Evolutionary conservation across 1,284 basidiomycete genomes (phyloP).

Genomic region (Chalciporus sp.): DNA sequence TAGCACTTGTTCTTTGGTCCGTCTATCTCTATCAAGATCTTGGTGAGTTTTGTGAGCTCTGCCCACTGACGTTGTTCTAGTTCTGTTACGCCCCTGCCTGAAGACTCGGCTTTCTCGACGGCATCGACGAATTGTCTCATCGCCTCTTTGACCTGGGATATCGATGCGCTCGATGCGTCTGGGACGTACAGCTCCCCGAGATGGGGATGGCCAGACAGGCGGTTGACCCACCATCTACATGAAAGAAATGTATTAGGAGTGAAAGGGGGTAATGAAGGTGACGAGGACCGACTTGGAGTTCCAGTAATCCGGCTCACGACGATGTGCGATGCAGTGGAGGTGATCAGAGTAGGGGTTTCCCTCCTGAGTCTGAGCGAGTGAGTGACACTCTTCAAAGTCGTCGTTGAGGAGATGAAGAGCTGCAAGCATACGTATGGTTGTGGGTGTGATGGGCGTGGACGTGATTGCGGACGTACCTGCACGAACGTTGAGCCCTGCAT

Average conservation of each 20-base stretch:
- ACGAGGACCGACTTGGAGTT: conserved; percentile 21
- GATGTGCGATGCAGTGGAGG: conserved; percentile 28
- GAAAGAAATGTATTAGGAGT: conserved; percentile 1
- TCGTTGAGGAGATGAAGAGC: conserved; percentile 35
- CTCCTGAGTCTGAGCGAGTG: conserved; percentile 29
- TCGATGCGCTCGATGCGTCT: conserved; percentile 3
- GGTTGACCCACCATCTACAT: conserved; percentile 24
- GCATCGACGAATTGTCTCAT: conserved; percentile 16
- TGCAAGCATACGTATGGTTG: not conserved
- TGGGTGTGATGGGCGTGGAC: not conserved
- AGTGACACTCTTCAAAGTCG: conserved; percentile 29
- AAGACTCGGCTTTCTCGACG: conserved; percentile 11
- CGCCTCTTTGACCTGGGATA: conserved; percentile 15
- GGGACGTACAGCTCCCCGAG: conserved; percentile 24
- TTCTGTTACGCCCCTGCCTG: conserved; percentile 13
- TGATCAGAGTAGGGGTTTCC: conserved; percentile 29
- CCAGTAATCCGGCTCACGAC: conserved; percentile 31
- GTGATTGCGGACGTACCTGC: conserved; percentile 13
- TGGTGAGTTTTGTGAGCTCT: conserved; percentile 31
- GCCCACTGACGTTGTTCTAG: conserved; percentile 25
- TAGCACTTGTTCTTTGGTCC: not conserved
- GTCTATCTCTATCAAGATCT: conserved; percentile 19
- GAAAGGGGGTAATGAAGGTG: too few relatives aligned
- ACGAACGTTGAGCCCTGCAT: conserved; percentile 19
- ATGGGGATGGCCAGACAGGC: conserved; percentile 21